Evolutionary conservation across 2,329 filamentous ascomycete genomes (phyloP).

Genomic region (Eutypa lata): DNA sequence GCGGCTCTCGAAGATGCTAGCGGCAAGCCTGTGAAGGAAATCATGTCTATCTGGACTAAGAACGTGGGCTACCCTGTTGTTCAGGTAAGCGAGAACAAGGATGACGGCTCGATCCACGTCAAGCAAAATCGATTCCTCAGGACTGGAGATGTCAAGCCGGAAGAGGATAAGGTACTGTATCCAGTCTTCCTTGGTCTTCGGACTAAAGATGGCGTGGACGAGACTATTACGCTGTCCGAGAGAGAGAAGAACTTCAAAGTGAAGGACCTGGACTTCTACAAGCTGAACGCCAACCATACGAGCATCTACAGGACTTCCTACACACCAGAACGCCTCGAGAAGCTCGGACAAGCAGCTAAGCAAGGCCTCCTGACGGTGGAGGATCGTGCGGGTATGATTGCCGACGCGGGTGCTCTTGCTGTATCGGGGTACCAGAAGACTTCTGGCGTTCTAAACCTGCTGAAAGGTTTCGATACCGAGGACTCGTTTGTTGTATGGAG

Average conservation of each 20-base stretch:
- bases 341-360: conserved; percentile 84
- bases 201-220: conserved; percentile 78
- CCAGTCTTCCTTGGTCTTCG: conserved; percentile 86
- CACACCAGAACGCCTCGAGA: conserved; percentile 74
- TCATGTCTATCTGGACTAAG: conserved; percentile 97
- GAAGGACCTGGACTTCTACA: conserved; percentile 83
- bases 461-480: conserved; percentile 84
- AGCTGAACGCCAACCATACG: conserved; percentile 92
- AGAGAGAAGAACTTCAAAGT: conserved; percentile 78
- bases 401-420: conserved; percentile 85
- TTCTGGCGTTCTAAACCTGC: conserved; percentile 78
- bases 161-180: conserved; percentile 85
- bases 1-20: conserved; percentile 81
- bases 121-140: conserved; percentile 95
- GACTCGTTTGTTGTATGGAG: conserved; percentile 93
- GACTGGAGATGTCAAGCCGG: conserved; percentile 88
- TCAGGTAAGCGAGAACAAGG: conserved; percentile 73
- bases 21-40: conserved; percentile 82
- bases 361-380: conserved; percentile 77
- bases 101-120: conserved; percentile 71
- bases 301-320: conserved; percentile 91
- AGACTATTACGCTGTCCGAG: conserved; percentile 65
- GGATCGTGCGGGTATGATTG: conserved; percentile 91
- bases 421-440: conserved; percentile 92
- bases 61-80: conserved; percentile 92